Base-by-base conservation (phyloP, 305 asterid genomes). In the Fraxinus angustifolia region DNA sequence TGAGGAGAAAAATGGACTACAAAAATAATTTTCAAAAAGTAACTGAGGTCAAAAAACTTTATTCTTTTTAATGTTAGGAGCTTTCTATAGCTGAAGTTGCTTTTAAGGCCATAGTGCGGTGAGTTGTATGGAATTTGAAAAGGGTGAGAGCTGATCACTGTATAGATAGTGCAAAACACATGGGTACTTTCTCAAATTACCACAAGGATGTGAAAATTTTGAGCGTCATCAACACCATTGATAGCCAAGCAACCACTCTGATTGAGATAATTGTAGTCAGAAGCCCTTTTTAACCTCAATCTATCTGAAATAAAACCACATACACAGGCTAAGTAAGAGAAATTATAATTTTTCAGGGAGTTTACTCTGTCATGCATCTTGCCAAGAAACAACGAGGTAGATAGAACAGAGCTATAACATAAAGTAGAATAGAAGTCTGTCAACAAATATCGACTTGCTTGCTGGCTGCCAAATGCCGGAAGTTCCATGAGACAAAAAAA, bases 211-310 rank as follows among this genome's bases (percentile, higher is more conserved):
- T 78, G 88, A 85, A 95, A 95, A 82, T 90, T 89, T 82, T 83
- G 88, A 82, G 95, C 89, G 73, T 95, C 99, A 87, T 92, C 97
- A 81, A 87, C 87, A 75, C 81, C 89, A 58, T 88, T 85, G 83
- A 92, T 91, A 84, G 83, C 88, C 88, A 94, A 85, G 90, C 98
- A 92, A 75, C 84, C 87, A 90, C 99, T 90, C 85, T 91, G 97
- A 80, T 87, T 93, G 78, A 95, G 97, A 86, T 91, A 94, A 31
- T 86, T 91, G 90, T 90, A 95, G 73, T 88, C 93, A 67, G 88
- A 84, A 80, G 97, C 97, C 81, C 75, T 87, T 88, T 89, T 90
- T 79, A 95, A 86, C 88, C 85, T 92, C 85, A 95, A 85, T 79
- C 90, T 88, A 79, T 82, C 99, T 95, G 94, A 80, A 87, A 82